A percentile compares a stretch with the other conserved stretches of the same genome.
Evolutionary conservation across 2,329 filamentous ascomycete genomes (phyloP).

Genomic region (Hypoxylon sp.): DNA sequence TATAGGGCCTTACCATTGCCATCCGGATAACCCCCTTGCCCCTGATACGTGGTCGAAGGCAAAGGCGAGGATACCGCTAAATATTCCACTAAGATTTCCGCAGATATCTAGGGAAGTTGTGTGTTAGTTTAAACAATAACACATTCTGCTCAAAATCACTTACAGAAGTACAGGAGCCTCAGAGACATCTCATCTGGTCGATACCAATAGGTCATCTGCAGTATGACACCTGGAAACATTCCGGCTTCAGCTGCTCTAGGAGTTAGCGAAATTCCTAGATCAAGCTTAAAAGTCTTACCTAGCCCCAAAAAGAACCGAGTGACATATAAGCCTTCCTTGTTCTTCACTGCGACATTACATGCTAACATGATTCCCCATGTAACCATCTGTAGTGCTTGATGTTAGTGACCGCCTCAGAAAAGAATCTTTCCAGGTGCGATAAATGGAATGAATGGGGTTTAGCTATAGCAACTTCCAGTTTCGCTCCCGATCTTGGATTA

Average conservation of each 20-base stretch:
- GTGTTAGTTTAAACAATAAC: constrained; percentile 23
- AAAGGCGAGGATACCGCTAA: constrained; percentile 47
- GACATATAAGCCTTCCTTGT: constrained; percentile 57
- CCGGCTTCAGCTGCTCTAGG: constrained; percentile 56
- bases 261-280: not conserved
- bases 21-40: constrained; percentile 50
- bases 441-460: too few species aligned
- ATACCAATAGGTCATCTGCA: constrained; percentile 65
- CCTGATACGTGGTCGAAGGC: constrained; percentile 51
- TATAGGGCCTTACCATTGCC: constrained; percentile 50
- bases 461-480: too few species aligned
- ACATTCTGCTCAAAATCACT: constrained; percentile 17
- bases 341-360: constrained; percentile 56
- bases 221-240: constrained; percentile 60
- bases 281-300: constrained; percentile 41
- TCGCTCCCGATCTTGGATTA: too few species aligned
- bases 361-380: constrained; percentile 57
- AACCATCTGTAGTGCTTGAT: constrained; percentile 50
- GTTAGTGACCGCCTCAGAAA: constrained; percentile 13
- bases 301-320: constrained; percentile 58
- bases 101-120: constrained; percentile 48
- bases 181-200: constrained; percentile 64
- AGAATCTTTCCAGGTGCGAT: too few species aligned
- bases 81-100: constrained; percentile 52
- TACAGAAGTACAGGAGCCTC: constrained; percentile 63